These are phyloP conservation scores for Thymus quinquecostatus DNA, from an alignment of 257 asterid genomes.

Conservation along the genomic window DNA sequence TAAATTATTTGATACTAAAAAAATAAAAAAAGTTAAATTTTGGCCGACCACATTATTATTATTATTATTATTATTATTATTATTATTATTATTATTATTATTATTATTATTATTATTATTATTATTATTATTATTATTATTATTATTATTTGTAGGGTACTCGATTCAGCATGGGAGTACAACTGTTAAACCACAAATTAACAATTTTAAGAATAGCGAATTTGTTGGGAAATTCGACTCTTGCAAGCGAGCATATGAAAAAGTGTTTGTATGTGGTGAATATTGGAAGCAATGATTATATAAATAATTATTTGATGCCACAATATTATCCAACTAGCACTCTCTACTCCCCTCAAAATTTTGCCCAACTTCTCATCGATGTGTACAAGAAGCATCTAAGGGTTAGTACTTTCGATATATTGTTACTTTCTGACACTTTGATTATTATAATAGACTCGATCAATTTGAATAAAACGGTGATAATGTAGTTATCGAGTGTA, in stretches of 20 bases:
- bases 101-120: too few relatives aligned
- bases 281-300: slow-evolving; percentile 63
- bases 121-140: too few relatives aligned
- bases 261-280: slow-evolving; percentile 52
- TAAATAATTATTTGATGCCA: slow-evolving; percentile 61
- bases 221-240: slow-evolving; percentile 16
- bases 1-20: too few relatives aligned
- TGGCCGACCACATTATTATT: too few relatives aligned
- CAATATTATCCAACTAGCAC: slow-evolving; percentile 36
- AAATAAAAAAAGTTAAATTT: too few relatives aligned
- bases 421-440: too few relatives aligned
- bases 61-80: too few relatives aligned
- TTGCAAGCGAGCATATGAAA: slow-evolving; percentile 24
- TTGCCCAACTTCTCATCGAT: slow-evolving; percentile 45
- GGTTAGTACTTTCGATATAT: slow-evolving; percentile 32
- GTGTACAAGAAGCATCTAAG: slow-evolving; percentile 42
- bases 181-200: slow-evolving; percentile 32
- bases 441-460: too few relatives aligned
- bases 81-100: too few relatives aligned
- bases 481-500: too few relatives aligned
- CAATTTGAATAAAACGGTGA: too few relatives aligned
- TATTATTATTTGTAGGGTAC: slow-evolving; percentile 39
- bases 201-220: background rate
- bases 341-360: slow-evolving; percentile 41
- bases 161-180: slow-evolving; percentile 31